phyloP scores from a whole-genome alignment of 2,329 filamentous ascomycete species.

The Colletotrichum graminicola region DNA sequence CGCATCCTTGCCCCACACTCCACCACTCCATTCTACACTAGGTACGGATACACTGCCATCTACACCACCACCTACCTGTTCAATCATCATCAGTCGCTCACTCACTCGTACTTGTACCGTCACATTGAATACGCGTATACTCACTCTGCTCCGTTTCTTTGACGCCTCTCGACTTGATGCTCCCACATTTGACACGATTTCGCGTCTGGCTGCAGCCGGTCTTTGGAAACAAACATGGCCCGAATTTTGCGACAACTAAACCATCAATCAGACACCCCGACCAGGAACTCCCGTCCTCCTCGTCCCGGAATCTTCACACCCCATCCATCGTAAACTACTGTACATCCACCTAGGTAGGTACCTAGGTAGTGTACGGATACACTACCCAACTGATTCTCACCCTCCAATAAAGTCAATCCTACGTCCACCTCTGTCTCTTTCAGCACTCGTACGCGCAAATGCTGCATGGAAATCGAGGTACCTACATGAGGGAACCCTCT shows the following conservation, averaged over 20 bases:
- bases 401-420: no score
- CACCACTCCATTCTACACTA: not conserved
- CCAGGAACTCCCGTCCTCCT: conserved; percentile 8
- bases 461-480: not conserved
- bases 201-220: not conserved
- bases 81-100: not conserved
- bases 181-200: not conserved
- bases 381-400: no score
- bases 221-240: not conserved
- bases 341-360: not conserved
- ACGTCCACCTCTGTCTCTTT: no score
- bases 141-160: no score
- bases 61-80: not conserved
- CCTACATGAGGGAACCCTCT: conserved; percentile 8
- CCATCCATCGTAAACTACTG: not conserved
- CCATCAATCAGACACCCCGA: not conserved
- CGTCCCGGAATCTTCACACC: conserved; percentile 3
- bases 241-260: not conserved
- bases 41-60: not conserved
- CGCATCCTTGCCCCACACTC: not conserved
- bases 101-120: not conserved
- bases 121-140: not conserved
- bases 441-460: no score
- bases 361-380: no score
- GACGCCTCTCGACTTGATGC: not conserved